phyloP scores from a whole-genome alignment of 176 grass and related monocot species.

The Hordeum marinum region DNA sequence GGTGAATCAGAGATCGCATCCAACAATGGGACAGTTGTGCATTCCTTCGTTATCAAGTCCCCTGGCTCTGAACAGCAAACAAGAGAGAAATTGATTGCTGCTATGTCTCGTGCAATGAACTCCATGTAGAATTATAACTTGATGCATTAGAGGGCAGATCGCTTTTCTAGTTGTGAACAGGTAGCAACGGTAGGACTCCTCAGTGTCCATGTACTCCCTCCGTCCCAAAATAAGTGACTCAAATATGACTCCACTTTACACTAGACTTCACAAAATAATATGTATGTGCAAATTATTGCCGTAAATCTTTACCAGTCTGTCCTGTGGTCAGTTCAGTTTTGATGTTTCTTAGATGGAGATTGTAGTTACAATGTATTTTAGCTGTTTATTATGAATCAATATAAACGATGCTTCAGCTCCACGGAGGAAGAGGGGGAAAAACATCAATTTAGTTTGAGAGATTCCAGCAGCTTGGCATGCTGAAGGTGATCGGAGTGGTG shows the following conservation, averaged over 20 bases:
- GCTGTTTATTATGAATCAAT: conserved; percentile 7
- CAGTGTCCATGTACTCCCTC: no score
- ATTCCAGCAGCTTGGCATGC: no score
- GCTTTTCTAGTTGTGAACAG: conserved; percentile 19
- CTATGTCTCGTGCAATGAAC: conserved; percentile 49
- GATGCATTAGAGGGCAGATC: not conserved
- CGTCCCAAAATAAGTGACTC: no score
- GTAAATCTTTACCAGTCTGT: conserved; percentile 33
- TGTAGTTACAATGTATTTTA: conserved; percentile 12
- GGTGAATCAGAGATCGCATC: conserved; percentile 53
- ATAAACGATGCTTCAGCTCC: not conserved
- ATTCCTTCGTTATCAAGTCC: conserved; percentile 61
- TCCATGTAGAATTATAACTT: conserved; percentile 20
- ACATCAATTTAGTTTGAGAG: no score
- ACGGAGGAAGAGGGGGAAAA: no score
- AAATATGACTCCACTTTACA: no score
- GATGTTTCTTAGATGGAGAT: conserved; percentile 26
- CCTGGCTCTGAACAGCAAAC: conserved; percentile 60
- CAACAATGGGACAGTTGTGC: conserved; percentile 36
- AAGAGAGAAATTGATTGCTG: conserved; percentile 57
- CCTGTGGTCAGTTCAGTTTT: conserved; percentile 1
- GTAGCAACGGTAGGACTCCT: conserved; percentile 2
- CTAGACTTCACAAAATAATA: conserved; percentile 24
- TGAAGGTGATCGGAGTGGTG: no score
- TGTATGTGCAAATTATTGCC: conserved; percentile 33